These are phyloP conservation scores for Syzygium jambos DNA, from an alignment of 345 rosid genomes.

Conservation along the genomic window DNA sequence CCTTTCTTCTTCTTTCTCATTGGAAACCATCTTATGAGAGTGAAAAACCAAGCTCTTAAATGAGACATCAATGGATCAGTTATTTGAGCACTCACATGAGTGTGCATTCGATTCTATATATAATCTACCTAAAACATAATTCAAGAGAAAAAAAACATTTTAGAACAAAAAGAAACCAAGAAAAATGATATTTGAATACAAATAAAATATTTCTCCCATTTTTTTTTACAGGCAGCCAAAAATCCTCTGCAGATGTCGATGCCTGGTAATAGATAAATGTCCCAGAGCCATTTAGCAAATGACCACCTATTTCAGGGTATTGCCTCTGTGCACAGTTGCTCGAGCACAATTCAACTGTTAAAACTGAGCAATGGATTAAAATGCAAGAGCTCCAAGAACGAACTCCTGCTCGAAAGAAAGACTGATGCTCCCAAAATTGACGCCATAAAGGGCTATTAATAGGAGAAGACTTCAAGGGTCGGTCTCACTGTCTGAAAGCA, in stretches of 20 bases:
- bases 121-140: neutral
- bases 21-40: neutral
- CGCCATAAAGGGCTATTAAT: neutral
- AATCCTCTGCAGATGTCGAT: neutral
- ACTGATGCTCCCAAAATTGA: neutral
- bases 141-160: neutral
- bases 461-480: constrained; percentile 15
- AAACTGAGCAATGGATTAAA: neutral
- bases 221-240: neutral
- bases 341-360: neutral
- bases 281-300: neutral
- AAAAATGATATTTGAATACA: neutral
- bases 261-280: neutral
- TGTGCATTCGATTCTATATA: neutral
- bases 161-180: neutral
- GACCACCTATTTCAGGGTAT: neutral
- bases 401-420: neutral
- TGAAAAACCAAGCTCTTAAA: neutral
- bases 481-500: constrained; percentile 59
- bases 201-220: accelerated
- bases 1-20: neutral
- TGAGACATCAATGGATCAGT: neutral
- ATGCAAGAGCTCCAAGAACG: neutral
- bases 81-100: neutral
- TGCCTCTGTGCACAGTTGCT: neutral